Conservation (phyloP, 2,329 filamentous ascomycete species). For the Phialophora expanda region DNA sequence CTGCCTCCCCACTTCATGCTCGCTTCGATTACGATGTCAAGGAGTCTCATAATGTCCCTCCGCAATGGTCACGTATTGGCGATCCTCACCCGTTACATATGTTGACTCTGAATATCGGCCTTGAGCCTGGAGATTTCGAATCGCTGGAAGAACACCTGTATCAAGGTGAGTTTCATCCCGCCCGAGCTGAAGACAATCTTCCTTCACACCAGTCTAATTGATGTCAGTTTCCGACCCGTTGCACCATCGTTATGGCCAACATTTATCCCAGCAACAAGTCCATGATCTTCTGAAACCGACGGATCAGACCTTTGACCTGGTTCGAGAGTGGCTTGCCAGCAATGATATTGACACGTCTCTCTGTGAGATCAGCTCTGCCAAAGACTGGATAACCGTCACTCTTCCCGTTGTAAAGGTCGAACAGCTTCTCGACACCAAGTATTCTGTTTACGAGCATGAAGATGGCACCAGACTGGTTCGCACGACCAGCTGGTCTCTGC, state of each 20-base stretch:
- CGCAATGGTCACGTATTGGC: conserved; percentile 56
- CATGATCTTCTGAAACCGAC: conserved; percentile 60
- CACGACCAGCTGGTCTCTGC: conserved; percentile 63
- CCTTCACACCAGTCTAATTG: conserved; percentile 1
- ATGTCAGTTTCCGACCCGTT: conserved; percentile 57
- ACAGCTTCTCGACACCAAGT: conserved; percentile 59
- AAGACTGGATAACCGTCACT: conserved; percentile 63
- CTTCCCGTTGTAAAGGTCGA: conserved; percentile 60
- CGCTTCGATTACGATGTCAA: conserved; percentile 59
- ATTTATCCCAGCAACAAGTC: conserved; percentile 59
- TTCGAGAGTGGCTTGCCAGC: conserved; percentile 62
- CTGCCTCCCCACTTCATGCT: conserved; percentile 39
- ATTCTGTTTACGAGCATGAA: conserved; percentile 59
- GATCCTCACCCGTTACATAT: conserved; percentile 55
- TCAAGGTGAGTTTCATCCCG: conserved; percentile 48
- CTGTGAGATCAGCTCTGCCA: conserved; percentile 57
- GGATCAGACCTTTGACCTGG: conserved; percentile 57
- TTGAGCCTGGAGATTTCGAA: conserved; percentile 63
- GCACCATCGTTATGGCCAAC: conserved; percentile 61
- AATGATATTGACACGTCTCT: conserved; percentile 55
- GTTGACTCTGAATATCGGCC: conserved; percentile 62
- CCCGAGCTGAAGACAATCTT: not conserved
- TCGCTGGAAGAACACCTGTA: conserved; percentile 62
- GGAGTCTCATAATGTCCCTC: conserved; percentile 60
- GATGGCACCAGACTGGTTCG: conserved; percentile 61